These are phyloP conservation scores for Saccharum officinarum DNA, from an alignment of 176 grass and related monocot species.

Conservation along the genomic window DNA sequence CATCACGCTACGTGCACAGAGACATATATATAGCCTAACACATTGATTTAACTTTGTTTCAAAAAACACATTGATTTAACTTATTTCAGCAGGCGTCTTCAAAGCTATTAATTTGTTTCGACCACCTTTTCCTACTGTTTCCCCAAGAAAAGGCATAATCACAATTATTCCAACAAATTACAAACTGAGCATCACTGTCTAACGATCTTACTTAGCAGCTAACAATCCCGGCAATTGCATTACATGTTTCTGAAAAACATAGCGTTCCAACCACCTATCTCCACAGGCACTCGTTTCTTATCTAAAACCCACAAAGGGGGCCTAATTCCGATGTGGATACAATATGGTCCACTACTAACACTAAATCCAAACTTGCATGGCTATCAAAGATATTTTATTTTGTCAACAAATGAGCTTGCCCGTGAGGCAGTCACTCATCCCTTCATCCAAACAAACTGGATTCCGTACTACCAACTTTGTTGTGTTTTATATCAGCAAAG, in stretches of 20 bases:
- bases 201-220: not conserved
- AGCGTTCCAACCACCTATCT: constrained; percentile 10
- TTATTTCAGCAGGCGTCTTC: not conserved
- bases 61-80: not conserved
- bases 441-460: not conserved
- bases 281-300: constrained; percentile 19
- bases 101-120: not conserved
- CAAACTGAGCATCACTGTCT: not conserved
- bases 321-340: constrained; percentile 20
- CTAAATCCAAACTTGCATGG: constrained; percentile 33
- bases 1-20: not conserved
- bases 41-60: no score
- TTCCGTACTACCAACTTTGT: not conserved
- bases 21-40: not conserved
- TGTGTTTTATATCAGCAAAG: not conserved
- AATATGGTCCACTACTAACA: constrained; percentile 20
- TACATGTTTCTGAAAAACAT: not conserved
- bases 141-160: not conserved
- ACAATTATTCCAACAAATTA: not conserved
- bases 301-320: constrained; percentile 8
- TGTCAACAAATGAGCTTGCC: not conserved
- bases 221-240: not conserved
- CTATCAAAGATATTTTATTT: constrained; percentile 4
- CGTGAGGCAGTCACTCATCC: not conserved
- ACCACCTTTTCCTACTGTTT: not conserved